These are phyloP conservation scores for Cytospora schulzeri DNA, from an alignment of 2,329 filamentous ascomycete species.

Conservation along the genomic window DNA sequence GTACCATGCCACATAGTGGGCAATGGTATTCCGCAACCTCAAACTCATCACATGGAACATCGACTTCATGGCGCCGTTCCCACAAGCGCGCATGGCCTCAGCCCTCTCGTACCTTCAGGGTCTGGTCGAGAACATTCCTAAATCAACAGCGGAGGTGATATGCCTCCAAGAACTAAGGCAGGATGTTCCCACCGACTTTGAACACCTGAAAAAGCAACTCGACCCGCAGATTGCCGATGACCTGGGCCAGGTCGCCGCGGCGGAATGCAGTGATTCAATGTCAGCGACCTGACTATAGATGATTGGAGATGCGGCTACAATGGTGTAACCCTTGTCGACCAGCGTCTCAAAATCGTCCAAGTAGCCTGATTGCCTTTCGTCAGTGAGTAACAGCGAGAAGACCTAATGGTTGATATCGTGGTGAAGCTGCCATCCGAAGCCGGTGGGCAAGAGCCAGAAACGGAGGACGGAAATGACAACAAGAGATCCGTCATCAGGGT, in stretches of 20 bases:
- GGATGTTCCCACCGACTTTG: constrained; percentile 5
- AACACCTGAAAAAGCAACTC: neutral
- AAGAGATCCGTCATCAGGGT: constrained; percentile 8
- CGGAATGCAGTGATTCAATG: constrained; percentile 46
- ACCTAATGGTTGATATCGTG: constrained; percentile 51
- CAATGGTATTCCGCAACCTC: constrained; percentile 22
- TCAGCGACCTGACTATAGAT: constrained; percentile 46
- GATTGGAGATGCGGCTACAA: constrained; percentile 49
- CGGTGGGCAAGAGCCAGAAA: neutral
- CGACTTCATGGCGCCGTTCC: constrained; percentile 38
- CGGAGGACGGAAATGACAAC: too few species aligned
- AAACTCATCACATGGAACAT: constrained; percentile 39
- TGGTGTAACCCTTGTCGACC: constrained; percentile 55
- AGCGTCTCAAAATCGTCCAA: constrained; percentile 40
- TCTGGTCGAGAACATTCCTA: constrained; percentile 14
- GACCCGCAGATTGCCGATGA: constrained; percentile 42
- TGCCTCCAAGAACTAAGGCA: constrained; percentile 50
- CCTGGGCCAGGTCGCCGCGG: constrained; percentile 44
- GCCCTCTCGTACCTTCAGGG: constrained; percentile 33
- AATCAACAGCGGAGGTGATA: constrained; percentile 41
- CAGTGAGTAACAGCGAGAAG: constrained; percentile 50
- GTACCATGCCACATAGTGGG: neutral
- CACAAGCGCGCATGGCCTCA: constrained; percentile 33
- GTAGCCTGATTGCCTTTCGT: constrained; percentile 54
- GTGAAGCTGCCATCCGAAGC: constrained; percentile 26